These are phyloP conservation scores for Gaultheria prostrata DNA, from an alignment of 148 eudicot species.

Conservation along the genomic window DNA sequence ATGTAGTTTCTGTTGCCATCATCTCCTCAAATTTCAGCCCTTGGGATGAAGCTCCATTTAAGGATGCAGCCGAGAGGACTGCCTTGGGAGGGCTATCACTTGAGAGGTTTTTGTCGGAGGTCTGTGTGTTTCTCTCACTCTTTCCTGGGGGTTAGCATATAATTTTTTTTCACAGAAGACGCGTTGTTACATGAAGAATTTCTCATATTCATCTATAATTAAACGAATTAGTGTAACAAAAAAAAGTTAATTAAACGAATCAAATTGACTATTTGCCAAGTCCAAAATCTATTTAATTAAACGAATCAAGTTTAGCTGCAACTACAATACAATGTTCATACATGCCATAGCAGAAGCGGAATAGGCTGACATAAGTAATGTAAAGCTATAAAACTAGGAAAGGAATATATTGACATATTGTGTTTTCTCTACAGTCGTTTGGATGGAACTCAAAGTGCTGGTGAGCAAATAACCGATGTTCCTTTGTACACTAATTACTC, in stretches of 20 bases:
- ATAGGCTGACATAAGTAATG: too few relatives aligned
- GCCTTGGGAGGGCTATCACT: constrained; percentile 69
- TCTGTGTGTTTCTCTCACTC: constrained; percentile 22
- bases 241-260: background rate
- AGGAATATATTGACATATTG: too few relatives aligned
- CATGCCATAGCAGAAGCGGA: too few relatives aligned
- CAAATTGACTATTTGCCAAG: background rate
- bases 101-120: constrained; percentile 86
- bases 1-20: background rate
- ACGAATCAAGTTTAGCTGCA: too few relatives aligned
- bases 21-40: constrained; percentile 47
- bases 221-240: too few relatives aligned
- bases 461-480: too few relatives aligned
- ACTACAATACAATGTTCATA: too few relatives aligned
- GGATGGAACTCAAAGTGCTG: too few relatives aligned
- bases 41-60: constrained; percentile 80
- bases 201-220: background rate
- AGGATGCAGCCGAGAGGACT: constrained; percentile 69
- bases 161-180: background rate
- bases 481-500: too few relatives aligned
- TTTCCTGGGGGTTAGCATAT: constrained; percentile 1
- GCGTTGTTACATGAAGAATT: background rate
- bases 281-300: background rate
- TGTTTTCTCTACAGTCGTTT: too few relatives aligned
- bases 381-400: too few relatives aligned